Percentiles rank a stretch among this genome's conserved stretches.
Conservation (phyloP, 441 rosid species). For the Pelargonium hybrid region DNA sequence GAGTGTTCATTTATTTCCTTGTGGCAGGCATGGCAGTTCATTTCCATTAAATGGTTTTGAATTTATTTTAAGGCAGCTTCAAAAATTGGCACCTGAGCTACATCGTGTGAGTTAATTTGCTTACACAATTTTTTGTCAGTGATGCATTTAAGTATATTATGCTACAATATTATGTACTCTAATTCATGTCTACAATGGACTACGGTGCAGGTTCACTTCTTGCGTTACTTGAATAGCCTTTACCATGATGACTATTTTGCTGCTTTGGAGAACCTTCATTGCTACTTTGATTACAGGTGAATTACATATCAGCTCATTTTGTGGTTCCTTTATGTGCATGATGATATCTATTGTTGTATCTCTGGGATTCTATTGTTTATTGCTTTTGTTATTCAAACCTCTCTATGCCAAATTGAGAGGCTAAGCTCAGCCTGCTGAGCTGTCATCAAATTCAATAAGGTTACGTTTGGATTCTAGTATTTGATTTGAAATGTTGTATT, state of each 20-base stretch:
- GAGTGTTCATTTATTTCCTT: conserved; percentile 14
- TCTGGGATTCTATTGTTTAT: no score
- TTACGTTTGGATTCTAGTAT: no score
- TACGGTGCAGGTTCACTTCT: conserved; percentile 71
- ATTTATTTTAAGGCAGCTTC: conserved; percentile 55
- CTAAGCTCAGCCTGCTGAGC: no score
- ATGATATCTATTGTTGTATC: neutral
- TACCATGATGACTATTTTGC: conserved; percentile 81
- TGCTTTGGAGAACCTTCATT: conserved; percentile 83
- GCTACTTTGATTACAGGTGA: conserved; percentile 94
- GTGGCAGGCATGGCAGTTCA: conserved; percentile 60
- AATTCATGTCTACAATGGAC: conserved; percentile 13
- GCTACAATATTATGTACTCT: neutral
- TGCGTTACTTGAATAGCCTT: conserved; percentile 77
- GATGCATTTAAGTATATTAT: neutral
- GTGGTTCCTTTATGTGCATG: neutral
- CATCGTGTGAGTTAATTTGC: conserved; percentile 62
- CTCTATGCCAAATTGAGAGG: no score
- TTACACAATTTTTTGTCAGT: neutral
- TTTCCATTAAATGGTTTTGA: conserved; percentile 60
- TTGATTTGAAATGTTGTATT: no score
- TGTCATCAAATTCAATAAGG: no score
- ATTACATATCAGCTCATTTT: conserved; percentile 10
- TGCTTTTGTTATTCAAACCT: no score
- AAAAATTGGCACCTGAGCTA: conserved; percentile 79